Evolutionary conservation across 2,329 filamentous ascomycete species (phyloP).

Genomic region (Pyricularia pennisetigena): DNA sequence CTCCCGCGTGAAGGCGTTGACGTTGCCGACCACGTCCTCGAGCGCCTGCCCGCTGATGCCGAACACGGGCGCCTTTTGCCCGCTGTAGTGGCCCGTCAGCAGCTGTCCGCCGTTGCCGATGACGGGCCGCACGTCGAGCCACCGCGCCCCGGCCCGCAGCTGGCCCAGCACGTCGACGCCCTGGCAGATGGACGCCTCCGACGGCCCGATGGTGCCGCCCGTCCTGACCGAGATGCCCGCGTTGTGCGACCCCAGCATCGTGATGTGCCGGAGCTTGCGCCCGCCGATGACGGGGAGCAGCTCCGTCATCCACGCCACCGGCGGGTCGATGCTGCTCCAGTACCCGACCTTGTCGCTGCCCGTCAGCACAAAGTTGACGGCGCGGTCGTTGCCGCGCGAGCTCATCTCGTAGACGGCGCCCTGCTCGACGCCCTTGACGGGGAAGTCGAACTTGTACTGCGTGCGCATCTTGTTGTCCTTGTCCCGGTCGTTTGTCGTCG

Average conservation of each 20-base stretch:
- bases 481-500: constrained; percentile 6
- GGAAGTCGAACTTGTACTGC: constrained; percentile 7
- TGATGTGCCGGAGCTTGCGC: constrained; percentile 27
- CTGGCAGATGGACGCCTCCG: constrained; percentile 26
- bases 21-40: constrained; percentile 28
- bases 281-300: constrained; percentile 11
- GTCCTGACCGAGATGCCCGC: constrained; percentile 27
- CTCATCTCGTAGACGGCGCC: neutral
- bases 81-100: constrained; percentile 20
- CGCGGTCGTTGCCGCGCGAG: constrained; percentile 5
- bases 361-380: constrained; percentile 10
- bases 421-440: constrained; percentile 3
- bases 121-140: constrained; percentile 27
- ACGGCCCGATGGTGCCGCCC: constrained; percentile 16
- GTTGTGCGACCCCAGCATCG: constrained; percentile 32
- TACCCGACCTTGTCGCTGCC: constrained; percentile 12
- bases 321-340: constrained; percentile 5
- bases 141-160: constrained; percentile 26
- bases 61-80: constrained; percentile 19
- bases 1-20: constrained; percentile 33
- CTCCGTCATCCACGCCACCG: constrained; percentile 11
- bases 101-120: constrained; percentile 18
- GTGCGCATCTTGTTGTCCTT: constrained; percentile 4
- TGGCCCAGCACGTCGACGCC: constrained; percentile 26
- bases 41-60: constrained; percentile 35